Conservation (phyloP, 495 filamentous ascomycete genomes). For the Penicillium cataractarum region DNA sequence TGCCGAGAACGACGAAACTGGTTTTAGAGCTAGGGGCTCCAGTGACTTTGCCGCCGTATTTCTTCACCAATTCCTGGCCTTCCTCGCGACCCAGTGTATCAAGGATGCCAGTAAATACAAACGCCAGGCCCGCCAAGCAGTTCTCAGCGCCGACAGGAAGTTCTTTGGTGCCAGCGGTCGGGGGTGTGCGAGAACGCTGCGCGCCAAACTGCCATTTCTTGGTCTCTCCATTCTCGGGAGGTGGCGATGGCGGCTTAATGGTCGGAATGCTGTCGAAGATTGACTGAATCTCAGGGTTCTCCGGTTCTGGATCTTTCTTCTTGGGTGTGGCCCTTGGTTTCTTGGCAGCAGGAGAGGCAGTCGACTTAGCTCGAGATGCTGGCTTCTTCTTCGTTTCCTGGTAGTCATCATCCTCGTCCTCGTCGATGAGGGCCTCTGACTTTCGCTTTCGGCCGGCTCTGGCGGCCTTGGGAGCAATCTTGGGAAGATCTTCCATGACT, state of each 20-base stretch:
- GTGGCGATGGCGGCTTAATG: slow-evolving; percentile 80
- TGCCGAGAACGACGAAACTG: slow-evolving; percentile 87
- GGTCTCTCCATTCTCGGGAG: slow-evolving; percentile 58
- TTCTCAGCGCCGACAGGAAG: slow-evolving; percentile 83
- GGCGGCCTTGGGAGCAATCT: slow-evolving; percentile 38
- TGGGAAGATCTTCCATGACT: slow-evolving; percentile 51
- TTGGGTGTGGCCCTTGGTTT: slow-evolving; percentile 62
- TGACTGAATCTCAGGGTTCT: slow-evolving; percentile 69
- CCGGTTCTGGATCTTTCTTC: slow-evolving; percentile 62
- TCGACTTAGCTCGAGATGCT: slow-evolving; percentile 32
- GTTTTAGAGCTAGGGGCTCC: slow-evolving; percentile 87
- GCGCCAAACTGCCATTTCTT: slow-evolving; percentile 73
- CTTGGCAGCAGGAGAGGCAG: slow-evolving; percentile 53
- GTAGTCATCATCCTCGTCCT: slow-evolving; percentile 44
- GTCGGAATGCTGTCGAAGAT: slow-evolving; percentile 88
- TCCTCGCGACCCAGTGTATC: slow-evolving; percentile 81
- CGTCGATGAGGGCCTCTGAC: slow-evolving; percentile 50
- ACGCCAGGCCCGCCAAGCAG: slow-evolving; percentile 88
- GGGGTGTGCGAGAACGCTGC: slow-evolving; percentile 59
- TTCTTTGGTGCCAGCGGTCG: slow-evolving; percentile 65
- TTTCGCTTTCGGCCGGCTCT: slow-evolving; percentile 48
- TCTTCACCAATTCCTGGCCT: slow-evolving; percentile 83
- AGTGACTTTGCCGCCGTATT: slow-evolving; percentile 90
- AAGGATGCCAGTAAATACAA: slow-evolving; percentile 95
- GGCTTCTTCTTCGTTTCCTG: slow-evolving; percentile 25